Percentiles rank a stretch among this genome's conserved stretches.
Evolutionary conservation across 306 rosid species (phyloP).

Genomic region (Trichosanthes truncata): DNA sequence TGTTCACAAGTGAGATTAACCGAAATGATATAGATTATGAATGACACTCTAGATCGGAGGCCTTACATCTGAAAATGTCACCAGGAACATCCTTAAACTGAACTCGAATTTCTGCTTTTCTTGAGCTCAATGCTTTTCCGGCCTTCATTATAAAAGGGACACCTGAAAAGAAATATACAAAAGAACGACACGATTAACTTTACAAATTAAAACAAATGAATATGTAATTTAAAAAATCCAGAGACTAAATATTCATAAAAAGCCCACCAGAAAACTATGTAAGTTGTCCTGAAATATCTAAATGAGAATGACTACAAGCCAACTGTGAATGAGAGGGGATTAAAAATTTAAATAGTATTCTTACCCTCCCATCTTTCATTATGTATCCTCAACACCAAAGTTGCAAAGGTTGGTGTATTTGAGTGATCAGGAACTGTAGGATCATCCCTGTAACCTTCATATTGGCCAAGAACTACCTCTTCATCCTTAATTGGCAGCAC

Average conservation of each 20-base stretch:
- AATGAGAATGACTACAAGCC: not conserved
- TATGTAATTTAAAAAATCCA: not conserved
- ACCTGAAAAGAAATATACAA: conserved; percentile 28
- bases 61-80: conserved; percentile 88
- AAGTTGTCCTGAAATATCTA: not conserved
- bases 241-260: not conserved
- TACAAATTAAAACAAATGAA: not conserved
- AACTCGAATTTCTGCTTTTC: conserved; percentile 90
- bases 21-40: not conserved
- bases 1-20: not conserved
- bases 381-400: conserved; percentile 68
- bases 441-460: conserved; percentile 90
- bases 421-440: conserved; percentile 89
- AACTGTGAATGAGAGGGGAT: not conserved
- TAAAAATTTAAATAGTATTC: not conserved
- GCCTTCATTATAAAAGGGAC: conserved; percentile 94
- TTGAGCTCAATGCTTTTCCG: conserved; percentile 79
- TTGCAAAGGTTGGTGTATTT: conserved; percentile 93
- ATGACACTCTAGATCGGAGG: not conserved
- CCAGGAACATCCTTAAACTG: conserved; percentile 99
- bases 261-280: not conserved
- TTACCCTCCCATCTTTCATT: conserved; percentile 99
- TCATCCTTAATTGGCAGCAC: conserved; percentile 75
- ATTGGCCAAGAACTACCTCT: conserved; percentile 90
- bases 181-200: not conserved